Base-by-base conservation (phyloP, 768 basidiomycete genomes). In the Lepiota venenata region DNA sequence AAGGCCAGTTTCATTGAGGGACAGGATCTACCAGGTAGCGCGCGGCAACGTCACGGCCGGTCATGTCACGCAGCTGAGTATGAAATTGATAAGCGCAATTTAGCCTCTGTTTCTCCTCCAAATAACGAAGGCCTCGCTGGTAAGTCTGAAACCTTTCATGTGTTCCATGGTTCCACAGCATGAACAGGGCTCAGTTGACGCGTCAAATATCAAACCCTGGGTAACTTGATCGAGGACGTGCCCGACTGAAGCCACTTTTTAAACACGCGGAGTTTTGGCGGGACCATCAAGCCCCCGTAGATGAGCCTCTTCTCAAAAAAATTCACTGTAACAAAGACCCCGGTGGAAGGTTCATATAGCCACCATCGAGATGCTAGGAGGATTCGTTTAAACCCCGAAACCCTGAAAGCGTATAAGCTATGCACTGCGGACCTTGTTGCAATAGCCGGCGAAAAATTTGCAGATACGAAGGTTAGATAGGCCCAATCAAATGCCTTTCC, bases 391-490 rank as follows among this genome's bases (percentile, higher is more conserved):
- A 82, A 85, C 63, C 69, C 78, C 50, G 86, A 88, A 45, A 63
- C 74, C 40, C 64, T 91, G 48, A 89, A 85, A 65, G 62, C 73
- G 21, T 65, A 78, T 29, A 88, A 81, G 68, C 63, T 87, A 8
- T 80, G 73, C 50, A 86, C 89, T 36, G 88, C 88, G 14, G 90
- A 92, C 66, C 71, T 85, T 29, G 68, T 91, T 49, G 81, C 77
- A 58, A 62, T 92, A 65, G 72, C 74, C 45, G 70, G 68, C 25
- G 69, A 60, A 46, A 72, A 67, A 60, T 65, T 59, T 61, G 44
- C 42, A 37, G 50, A 61, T 45, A 56, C 49, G 57, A 72, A 68
- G 69, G 72, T 68, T 32, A 37, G 43, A 37, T 47, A 52, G 52
- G 50, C 27, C 52, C 20, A 52, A 35, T 52, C 20, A 52, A 38